phyloP scores from a whole-genome alignment of 176 grass and related monocot species.

The Oryza punctata region DNA sequence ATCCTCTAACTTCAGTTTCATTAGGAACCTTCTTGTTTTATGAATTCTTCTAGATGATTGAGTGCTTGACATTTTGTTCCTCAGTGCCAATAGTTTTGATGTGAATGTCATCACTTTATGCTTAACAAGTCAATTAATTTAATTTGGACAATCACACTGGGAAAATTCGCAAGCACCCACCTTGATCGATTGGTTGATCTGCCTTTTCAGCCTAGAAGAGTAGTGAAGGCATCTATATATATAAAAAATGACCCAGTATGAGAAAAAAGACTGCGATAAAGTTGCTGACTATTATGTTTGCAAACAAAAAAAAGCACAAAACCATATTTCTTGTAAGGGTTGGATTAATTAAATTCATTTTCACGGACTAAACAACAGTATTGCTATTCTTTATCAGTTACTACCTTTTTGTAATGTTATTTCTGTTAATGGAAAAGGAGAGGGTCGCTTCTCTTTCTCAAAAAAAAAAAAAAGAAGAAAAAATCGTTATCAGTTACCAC shows the following conservation, averaged over 20 bases:
- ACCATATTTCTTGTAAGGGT: neutral
- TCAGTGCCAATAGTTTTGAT: neutral
- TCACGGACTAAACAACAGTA: neutral
- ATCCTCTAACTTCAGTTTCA: too few relatives aligned
- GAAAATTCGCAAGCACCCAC: neutral
- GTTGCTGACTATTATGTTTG: neutral
- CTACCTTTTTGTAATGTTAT: too few relatives aligned
- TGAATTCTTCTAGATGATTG: constrained; percentile 9
- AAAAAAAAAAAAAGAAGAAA: too few relatives aligned
- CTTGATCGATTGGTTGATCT: neutral
- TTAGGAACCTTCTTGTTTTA: too few relatives aligned
- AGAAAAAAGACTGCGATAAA: neutral
- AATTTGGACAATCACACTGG: neutral
- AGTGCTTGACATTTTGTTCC: neutral
- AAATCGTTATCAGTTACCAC: neutral
- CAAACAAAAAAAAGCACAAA: neutral
- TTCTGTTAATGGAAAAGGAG: too few relatives aligned
- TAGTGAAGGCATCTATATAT: neutral
- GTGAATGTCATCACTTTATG: constrained; percentile 1
- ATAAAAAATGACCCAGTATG: neutral
- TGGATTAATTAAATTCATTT: too few relatives aligned
- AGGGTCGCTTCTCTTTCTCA: too few relatives aligned
- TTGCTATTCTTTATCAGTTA: neutral
- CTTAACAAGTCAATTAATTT: constrained; percentile 1
- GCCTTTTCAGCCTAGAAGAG: neutral